Percentiles rank a stretch among this genome's conserved stretches.
These are phyloP conservation scores for Cyberlindnera suaveolens DNA, from an alignment of 805 yeast species.

Conservation along the genomic window DNA sequence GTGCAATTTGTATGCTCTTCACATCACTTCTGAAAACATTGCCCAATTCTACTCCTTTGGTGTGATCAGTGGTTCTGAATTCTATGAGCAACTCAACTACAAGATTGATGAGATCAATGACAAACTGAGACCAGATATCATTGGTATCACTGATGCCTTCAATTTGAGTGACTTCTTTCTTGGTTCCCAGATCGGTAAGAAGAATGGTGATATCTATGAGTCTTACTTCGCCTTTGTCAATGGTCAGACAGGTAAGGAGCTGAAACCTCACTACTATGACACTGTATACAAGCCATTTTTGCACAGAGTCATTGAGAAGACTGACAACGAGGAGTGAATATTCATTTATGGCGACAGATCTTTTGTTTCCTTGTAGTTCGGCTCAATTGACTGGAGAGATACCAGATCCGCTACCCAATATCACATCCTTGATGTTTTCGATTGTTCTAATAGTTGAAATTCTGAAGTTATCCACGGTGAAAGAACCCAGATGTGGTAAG, in stretches of 20 bases:
- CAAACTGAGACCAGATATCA: slow-evolving; percentile 58
- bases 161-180: slow-evolving; percentile 71
- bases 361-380: not conserved
- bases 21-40: slow-evolving; percentile 55
- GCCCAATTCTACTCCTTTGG: slow-evolving; percentile 53
- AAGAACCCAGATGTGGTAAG: slow-evolving; percentile 66
- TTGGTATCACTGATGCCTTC: slow-evolving; percentile 79
- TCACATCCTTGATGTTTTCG: slow-evolving; percentile 33
- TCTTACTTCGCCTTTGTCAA: slow-evolving; percentile 62
- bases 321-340: slow-evolving; percentile 15
- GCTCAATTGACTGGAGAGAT: slow-evolving; percentile 10
- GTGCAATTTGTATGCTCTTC: slow-evolving; percentile 55
- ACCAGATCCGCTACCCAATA: slow-evolving; percentile 13
- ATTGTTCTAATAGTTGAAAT: slow-evolving; percentile 48
- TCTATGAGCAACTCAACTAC: slow-evolving; percentile 26
- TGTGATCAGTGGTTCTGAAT: slow-evolving; percentile 37
- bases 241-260: slow-evolving; percentile 34
- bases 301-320: slow-evolving; percentile 13
- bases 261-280: slow-evolving; percentile 48
- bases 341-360: too few species aligned
- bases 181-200: slow-evolving; percentile 77
- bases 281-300: slow-evolving; percentile 17
- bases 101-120: slow-evolving; percentile 27
- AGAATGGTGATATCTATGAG: slow-evolving; percentile 76
- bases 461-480: slow-evolving; percentile 51